phyloP scores from a whole-genome alignment of 2,329 filamentous ascomycete species.

The Beauveria sp. region DNA sequence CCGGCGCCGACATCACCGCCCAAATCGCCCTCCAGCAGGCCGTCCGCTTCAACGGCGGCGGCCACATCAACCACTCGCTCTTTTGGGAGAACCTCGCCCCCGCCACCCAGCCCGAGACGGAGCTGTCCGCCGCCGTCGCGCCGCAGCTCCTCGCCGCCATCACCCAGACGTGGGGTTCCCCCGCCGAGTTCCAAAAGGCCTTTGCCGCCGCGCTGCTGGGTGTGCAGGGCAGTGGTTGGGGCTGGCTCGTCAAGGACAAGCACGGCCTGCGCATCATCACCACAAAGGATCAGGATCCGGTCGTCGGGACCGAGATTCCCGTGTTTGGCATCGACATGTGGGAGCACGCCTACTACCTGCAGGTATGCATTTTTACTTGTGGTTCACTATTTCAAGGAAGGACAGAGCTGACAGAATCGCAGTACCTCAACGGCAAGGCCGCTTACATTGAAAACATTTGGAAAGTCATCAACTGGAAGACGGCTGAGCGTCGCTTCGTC shows the following conservation, averaged over 20 bases:
- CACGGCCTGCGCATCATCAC: constrained; percentile 61
- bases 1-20: constrained; percentile 52
- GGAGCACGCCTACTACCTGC: constrained; percentile 89
- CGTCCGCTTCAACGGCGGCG: constrained; percentile 84
- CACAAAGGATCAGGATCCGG: constrained; percentile 81
- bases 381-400: background rate
- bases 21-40: constrained; percentile 62
- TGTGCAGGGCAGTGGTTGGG: constrained; percentile 82
- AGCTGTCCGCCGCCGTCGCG: constrained; percentile 39
- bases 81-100: constrained; percentile 84
- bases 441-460: constrained; percentile 71
- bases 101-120: constrained; percentile 47
- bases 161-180: constrained; percentile 57
- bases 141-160: constrained; percentile 56
- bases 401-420: constrained; percentile 20
- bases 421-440: constrained; percentile 71
- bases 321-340: constrained; percentile 82
- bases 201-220: constrained; percentile 60
- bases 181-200: constrained; percentile 56
- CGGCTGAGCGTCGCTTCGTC: constrained; percentile 54
- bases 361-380: constrained; percentile 38
- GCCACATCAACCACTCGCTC: constrained; percentile 86
- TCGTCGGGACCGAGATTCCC: constrained; percentile 56
- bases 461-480: constrained; percentile 74
- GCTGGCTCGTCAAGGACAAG: constrained; percentile 68